These are phyloP conservation scores for Alliaria petiolata DNA, from an alignment of 345 rosid species.

Conservation along the genomic window DNA sequence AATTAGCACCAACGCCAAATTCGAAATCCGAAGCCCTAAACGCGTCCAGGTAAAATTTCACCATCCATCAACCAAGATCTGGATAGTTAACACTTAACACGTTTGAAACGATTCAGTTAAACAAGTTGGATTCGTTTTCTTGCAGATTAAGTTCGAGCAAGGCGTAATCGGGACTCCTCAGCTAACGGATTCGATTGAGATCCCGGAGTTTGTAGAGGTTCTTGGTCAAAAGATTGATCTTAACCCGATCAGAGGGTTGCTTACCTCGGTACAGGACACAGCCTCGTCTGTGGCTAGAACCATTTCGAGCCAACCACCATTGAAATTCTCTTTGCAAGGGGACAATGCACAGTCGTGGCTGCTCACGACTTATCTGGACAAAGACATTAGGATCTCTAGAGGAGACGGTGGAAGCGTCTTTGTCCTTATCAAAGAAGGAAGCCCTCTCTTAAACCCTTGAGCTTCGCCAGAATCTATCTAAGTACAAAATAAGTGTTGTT, in stretches of 20 bases:
- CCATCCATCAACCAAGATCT: background rate
- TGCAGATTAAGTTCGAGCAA: conserved; percentile 78
- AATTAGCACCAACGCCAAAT: conserved; percentile 77
- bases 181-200: conserved; percentile 74
- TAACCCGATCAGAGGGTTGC: conserved; percentile 57
- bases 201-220: conserved; percentile 73
- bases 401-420: conserved; percentile 80
- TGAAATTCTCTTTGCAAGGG: conserved; percentile 65
- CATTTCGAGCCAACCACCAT: conserved; percentile 83
- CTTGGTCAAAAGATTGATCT: conserved; percentile 79
- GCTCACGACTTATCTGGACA: conserved; percentile 76
- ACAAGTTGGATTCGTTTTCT: background rate
- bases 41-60: conserved; percentile 66
- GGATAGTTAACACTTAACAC: background rate
- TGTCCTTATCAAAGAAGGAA: conserved; percentile 85
- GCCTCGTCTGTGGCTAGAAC: conserved; percentile 73
- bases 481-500: conserved; percentile 10
- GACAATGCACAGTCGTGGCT: conserved; percentile 80
- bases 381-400: conserved; percentile 77
- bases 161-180: conserved; percentile 89
- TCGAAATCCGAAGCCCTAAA: conserved; percentile 85
- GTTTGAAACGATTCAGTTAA: background rate
- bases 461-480: background rate
- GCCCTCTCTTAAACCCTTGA: conserved; percentile 54
- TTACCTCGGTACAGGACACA: conserved; percentile 74